Evolutionary conservation across 805 yeast genomes (phyloP).

Genomic region (Starmera quercuum): DNA sequence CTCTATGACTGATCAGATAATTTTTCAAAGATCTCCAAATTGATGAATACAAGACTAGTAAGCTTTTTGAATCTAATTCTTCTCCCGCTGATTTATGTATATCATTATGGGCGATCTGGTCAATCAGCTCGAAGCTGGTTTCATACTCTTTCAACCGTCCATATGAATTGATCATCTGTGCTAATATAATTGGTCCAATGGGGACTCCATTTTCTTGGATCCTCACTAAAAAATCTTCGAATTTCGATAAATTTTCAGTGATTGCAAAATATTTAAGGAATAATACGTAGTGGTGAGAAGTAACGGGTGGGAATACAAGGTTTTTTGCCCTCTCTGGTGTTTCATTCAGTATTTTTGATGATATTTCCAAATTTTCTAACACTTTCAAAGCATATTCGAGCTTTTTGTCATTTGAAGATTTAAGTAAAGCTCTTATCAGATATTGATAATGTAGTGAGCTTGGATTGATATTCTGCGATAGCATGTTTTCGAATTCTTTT

Average conservation of each 20-base stretch:
- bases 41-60: conserved; percentile 18
- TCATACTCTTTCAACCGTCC: conserved; percentile 20
- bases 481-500: conserved; percentile 6
- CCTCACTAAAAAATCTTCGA: conserved; percentile 21
- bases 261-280: conserved; percentile 28
- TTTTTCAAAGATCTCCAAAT: conserved; percentile 23
- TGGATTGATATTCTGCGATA: conserved; percentile 6
- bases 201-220: conserved; percentile 24
- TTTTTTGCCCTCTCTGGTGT: conserved; percentile 4
- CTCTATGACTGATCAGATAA: conserved; percentile 5
- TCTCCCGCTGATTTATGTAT: conserved; percentile 6
- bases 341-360: conserved; percentile 1
- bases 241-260: conserved; percentile 17
- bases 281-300: conserved; percentile 33
- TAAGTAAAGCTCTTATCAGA: conserved; percentile 20
- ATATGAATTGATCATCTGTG: conserved; percentile 29
- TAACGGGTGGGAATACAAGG: conserved; percentile 28
- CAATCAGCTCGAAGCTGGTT: conserved; percentile 25
- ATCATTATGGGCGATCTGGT: conserved; percentile 18
- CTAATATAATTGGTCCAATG: conserved; percentile 28
- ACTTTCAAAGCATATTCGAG: conserved; percentile 24
- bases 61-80: conserved; percentile 3
- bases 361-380: conserved; percentile 24
- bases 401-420: conserved; percentile 6
- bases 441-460: conserved; percentile 17